These are phyloP conservation scores for Chrysosporium keratinophilum DNA, from an alignment of 2,329 filamentous ascomycete genomes.

Conservation along the genomic window DNA sequence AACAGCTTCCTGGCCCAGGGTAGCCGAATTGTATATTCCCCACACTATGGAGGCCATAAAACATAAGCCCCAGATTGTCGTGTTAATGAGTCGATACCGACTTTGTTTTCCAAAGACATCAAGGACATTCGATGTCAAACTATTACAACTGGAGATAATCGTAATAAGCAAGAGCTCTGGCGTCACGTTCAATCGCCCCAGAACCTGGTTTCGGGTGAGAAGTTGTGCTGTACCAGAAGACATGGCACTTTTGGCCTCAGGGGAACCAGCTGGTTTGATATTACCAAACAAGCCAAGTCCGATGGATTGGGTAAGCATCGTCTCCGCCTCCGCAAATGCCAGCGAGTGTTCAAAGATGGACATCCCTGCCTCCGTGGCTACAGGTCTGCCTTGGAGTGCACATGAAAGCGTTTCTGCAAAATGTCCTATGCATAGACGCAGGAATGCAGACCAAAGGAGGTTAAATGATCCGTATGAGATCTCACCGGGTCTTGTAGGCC, in stretches of 20 bases:
- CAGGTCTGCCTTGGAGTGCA: conserved; percentile 70
- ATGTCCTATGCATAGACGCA: conserved; percentile 56
- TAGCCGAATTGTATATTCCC: conserved; percentile 50
- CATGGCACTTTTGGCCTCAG: conserved; percentile 30
- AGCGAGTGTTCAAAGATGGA: conserved; percentile 93
- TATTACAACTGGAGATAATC: conserved; percentile 79
- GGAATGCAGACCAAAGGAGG: conserved; percentile 45
- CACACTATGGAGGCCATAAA: conserved; percentile 80
- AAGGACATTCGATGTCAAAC: conserved; percentile 71
- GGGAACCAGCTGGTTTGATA: conserved; percentile 35
- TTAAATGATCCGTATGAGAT: conserved; percentile 68
- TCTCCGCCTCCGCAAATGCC: conserved; percentile 90
- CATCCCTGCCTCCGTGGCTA: conserved; percentile 84
- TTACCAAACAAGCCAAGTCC: conserved; percentile 56
- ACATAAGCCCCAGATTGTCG: conserved; percentile 77
- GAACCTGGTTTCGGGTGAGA: conserved; percentile 45
- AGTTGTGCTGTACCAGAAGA: conserved; percentile 30
- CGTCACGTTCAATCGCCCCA: conserved; percentile 74
- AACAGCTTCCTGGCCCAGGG: conserved; percentile 42
- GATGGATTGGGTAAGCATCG: conserved; percentile 69
- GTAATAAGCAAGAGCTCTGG: conserved; percentile 81
- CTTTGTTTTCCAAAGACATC: conserved; percentile 72
- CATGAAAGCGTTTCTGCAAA: conserved; percentile 83
- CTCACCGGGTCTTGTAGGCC: conserved; percentile 41
- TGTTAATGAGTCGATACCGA: conserved; percentile 71